Conservation (phyloP, 129 eudicot genomes). For the Flaveria robusta region DNA sequence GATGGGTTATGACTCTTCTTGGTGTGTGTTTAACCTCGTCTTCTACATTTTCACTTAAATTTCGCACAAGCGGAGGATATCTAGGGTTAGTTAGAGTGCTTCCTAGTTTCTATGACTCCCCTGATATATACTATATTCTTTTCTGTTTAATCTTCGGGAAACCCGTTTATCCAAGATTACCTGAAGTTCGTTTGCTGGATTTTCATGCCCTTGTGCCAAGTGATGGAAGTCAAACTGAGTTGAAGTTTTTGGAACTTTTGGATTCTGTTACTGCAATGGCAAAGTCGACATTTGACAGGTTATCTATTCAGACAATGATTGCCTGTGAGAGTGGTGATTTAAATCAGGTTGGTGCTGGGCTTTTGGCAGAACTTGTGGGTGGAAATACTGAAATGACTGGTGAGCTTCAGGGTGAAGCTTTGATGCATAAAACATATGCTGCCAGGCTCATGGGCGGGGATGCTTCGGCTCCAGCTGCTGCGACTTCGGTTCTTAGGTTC, state of each 20-base stretch:
- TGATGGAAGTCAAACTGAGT: slow-evolving; percentile 66
- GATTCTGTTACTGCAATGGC: slow-evolving; percentile 95
- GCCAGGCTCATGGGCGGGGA: slow-evolving; percentile 99
- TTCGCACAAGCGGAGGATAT: slow-evolving; percentile 92
- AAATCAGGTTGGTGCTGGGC: slow-evolving; percentile 71
- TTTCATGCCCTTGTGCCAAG: slow-evolving; percentile 94
- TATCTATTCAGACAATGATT: slow-evolving; percentile 68
- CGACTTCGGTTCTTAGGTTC: slow-evolving; percentile 90
- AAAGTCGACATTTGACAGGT: slow-evolving; percentile 83
- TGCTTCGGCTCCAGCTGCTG: slow-evolving; percentile 94
- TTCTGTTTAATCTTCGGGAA: slow-evolving; percentile 91
- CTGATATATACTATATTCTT: slow-evolving; percentile 91
- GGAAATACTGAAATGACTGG: slow-evolving; percentile 78
- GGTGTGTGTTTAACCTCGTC: slow-evolving; percentile 94
- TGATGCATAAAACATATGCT: slow-evolving; percentile 99
- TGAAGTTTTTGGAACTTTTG: slow-evolving; percentile 80
- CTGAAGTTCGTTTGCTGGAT: slow-evolving; percentile 95
- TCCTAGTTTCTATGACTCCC: slow-evolving; percentile 93
- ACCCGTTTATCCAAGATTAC: slow-evolving; percentile 92
- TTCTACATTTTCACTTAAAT: slow-evolving; percentile 74
- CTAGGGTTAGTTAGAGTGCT: slow-evolving; percentile 87
- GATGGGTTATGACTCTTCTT: slow-evolving; percentile 96
- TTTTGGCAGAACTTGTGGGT: slow-evolving; percentile 80
- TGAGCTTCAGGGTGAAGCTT: slow-evolving; percentile 97
- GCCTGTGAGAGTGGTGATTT: slow-evolving; percentile 81